Evolutionary conservation across 2,329 filamentous ascomycete genomes (phyloP).

Genomic region (Aspergillus pseudoglaucus): DNA sequence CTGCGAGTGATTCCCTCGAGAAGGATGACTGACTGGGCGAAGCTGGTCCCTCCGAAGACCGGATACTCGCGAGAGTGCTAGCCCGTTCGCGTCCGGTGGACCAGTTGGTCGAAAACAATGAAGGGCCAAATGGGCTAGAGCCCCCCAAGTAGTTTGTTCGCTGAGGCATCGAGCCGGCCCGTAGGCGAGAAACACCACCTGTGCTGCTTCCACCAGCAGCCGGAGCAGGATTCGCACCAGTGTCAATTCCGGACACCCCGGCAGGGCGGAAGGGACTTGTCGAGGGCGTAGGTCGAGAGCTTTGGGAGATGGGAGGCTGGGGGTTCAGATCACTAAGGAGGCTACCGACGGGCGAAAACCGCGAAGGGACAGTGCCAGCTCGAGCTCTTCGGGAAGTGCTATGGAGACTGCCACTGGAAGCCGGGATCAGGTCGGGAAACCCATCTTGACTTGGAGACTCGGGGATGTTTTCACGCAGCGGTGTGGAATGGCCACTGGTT

Average conservation of each 20-base stretch:
- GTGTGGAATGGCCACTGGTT: conserved; percentile 92
- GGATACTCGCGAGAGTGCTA: conserved; percentile 82
- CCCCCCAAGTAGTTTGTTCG: conserved; percentile 61
- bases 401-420: conserved; percentile 59
- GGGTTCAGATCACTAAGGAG: conserved; percentile 53
- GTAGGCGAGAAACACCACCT: conserved; percentile 72
- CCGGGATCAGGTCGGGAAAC: conserved; percentile 80
- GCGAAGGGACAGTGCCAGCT: conserved; percentile 91
- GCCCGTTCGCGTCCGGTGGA: conserved; percentile 71
- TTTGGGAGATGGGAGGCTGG: conserved; percentile 61
- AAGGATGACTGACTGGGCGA: conserved; percentile 83
- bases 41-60: conserved; percentile 77
- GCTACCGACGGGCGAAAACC: conserved; percentile 73
- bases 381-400: conserved; percentile 69
- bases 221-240: conserved; percentile 32
- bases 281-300: conserved; percentile 76
- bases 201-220: conserved; percentile 54
- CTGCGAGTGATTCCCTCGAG: conserved; percentile 74
- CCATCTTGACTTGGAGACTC: conserved; percentile 89
- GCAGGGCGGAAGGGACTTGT: conserved; percentile 78
- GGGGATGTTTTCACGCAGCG: conserved; percentile 91
- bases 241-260: conserved; percentile 35
- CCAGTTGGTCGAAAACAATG: conserved; percentile 85
- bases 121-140: conserved; percentile 71
- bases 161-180: conserved; percentile 92